Percentiles rank a stretch among this genome's conserved stretches.
Evolutionary conservation across 2,329 filamentous ascomycete genomes (phyloP).

Genomic region (Aphanoascus verrucosus): DNA sequence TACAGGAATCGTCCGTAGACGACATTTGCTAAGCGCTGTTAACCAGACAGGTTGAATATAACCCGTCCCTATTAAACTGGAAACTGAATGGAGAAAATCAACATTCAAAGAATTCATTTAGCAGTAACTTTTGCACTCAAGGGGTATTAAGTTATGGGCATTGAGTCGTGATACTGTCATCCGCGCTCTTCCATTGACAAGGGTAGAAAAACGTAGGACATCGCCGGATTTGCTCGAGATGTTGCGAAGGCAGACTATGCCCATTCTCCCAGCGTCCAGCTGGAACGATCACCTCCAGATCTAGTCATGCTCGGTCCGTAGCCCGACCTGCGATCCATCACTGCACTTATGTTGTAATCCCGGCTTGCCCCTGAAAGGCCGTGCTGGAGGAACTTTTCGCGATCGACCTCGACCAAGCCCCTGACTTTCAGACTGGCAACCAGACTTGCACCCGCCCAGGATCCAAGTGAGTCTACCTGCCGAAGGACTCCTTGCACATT

Average conservation of each 20-base stretch:
- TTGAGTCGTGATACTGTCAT: neutral
- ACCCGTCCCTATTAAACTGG: neutral
- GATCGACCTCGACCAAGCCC: constrained; percentile 53
- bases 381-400: constrained; percentile 49
- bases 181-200: neutral
- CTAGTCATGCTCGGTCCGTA: constrained; percentile 21
- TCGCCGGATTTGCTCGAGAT: neutral
- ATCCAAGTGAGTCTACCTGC: constrained; percentile 51
- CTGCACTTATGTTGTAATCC: constrained; percentile 29
- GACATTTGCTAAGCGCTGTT: neutral
- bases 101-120: neutral
- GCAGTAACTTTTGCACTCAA: too few species aligned
- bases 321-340: constrained; percentile 32
- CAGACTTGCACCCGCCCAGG: constrained; percentile 56
- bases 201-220: neutral
- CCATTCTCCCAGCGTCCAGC: constrained; percentile 41
- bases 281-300: constrained; percentile 37
- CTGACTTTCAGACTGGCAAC: constrained; percentile 49
- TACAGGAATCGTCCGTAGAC: neutral
- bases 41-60: neutral
- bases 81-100: neutral
- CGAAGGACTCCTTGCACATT: constrained; percentile 30
- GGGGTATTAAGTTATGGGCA: neutral
- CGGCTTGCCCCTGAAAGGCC: constrained; percentile 39
- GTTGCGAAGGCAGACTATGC: constrained; percentile 15